These are phyloP conservation scores for Kodamaea neixiangensis DNA, from an alignment of 805 yeast genomes.

Conservation along the genomic window DNA sequence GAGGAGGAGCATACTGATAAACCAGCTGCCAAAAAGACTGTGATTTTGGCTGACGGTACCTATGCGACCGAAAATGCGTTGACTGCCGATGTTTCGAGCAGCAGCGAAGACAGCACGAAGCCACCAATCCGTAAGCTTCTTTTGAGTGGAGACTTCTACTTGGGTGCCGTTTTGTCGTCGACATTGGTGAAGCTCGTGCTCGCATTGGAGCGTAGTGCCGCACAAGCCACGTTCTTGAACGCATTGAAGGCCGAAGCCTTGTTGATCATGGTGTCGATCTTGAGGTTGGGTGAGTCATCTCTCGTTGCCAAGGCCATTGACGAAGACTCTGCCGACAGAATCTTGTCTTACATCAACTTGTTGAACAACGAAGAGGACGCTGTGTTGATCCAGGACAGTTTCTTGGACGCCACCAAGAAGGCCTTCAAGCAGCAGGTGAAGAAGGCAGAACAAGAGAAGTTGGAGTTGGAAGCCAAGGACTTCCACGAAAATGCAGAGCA, in stretches of 20 bases:
- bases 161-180: conserved; percentile 84
- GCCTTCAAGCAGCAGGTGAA: conserved; percentile 77
- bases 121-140: conserved; percentile 83
- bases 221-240: conserved; percentile 61
- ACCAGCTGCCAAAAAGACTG: conserved; percentile 50
- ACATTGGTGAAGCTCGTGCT: conserved; percentile 86
- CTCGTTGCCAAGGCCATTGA: conserved; percentile 76
- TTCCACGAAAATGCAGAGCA: conserved; percentile 66
- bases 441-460: conserved; percentile 58
- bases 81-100: conserved; percentile 40
- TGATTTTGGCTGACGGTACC: conserved; percentile 97
- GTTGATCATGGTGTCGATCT: conserved; percentile 85
- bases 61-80: conserved; percentile 93
- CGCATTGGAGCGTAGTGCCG: conserved; percentile 62
- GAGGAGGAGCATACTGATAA: conserved; percentile 36
- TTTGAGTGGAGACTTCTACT: conserved; percentile 84
- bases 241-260: conserved; percentile 94
- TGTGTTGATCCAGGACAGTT: conserved; percentile 61
- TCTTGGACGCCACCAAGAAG: conserved; percentile 81
- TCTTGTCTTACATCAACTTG: conserved; percentile 80
- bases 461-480: conserved; percentile 55
- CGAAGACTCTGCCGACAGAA: conserved; percentile 96
- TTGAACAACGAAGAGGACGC: conserved; percentile 65
- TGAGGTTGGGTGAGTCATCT: conserved; percentile 81
- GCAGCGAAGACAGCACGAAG: conserved; percentile 36